phyloP scores from a whole-genome alignment of 2,329 filamentous ascomycete species.

The Colletotrichum kahawae region DNA sequence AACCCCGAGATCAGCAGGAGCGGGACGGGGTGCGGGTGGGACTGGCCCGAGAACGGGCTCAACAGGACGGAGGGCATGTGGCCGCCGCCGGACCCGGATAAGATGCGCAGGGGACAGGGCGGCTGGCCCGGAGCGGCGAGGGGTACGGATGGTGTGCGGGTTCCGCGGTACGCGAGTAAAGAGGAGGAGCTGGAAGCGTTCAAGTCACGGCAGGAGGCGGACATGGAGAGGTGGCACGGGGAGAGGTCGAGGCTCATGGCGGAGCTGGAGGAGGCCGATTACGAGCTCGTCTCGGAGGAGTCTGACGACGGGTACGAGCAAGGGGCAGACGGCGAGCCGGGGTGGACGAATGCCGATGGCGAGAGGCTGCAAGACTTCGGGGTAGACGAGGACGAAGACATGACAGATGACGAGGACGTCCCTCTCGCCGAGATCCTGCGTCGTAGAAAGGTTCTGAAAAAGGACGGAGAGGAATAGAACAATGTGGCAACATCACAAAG shows the following conservation, averaged over 20 bases:
- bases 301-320: conserved; percentile 65
- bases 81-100: conserved; percentile 69
- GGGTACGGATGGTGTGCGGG: conserved; percentile 34
- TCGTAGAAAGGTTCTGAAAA: conserved; percentile 49
- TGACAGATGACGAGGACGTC: conserved; percentile 60
- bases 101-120: conserved; percentile 48
- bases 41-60: conserved; percentile 78
- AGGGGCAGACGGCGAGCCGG: conserved; percentile 46
- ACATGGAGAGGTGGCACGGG: conserved; percentile 41
- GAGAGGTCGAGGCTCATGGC: conserved; percentile 45
- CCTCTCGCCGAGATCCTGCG: conserved; percentile 72
- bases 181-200: conserved; percentile 57
- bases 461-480: conserved; percentile 28
- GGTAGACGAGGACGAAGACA: conserved; percentile 74
- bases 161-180: conserved; percentile 39
- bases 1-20: conserved; percentile 47
- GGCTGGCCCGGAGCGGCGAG: conserved; percentile 40
- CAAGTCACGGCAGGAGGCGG: conserved; percentile 51
- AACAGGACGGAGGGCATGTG: conserved; percentile 67
- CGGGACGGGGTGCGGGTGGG: conserved; percentile 54
- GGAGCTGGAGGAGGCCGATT: conserved; percentile 59
- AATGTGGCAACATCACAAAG: conserved; percentile 23
- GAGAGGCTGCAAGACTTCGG: conserved; percentile 78
- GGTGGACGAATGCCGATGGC: conserved; percentile 78
- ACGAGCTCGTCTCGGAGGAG: conserved; percentile 50